Evolutionary conservation across 306 rosid species (phyloP).

Genomic region (Dryas octopetala): DNA sequence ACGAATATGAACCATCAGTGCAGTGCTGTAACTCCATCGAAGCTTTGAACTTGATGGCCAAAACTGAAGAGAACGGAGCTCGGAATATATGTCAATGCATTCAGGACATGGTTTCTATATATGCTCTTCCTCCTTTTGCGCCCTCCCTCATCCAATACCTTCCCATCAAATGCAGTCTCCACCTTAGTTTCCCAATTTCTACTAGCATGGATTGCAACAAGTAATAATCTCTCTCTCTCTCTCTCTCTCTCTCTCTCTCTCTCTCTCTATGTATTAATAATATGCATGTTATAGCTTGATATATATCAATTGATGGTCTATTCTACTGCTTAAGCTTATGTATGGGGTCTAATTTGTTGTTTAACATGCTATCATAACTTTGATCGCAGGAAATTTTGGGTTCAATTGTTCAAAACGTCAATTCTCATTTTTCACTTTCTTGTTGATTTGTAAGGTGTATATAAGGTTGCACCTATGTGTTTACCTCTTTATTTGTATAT

Average conservation of each 20-base stretch:
- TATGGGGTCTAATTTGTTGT: too few species aligned
- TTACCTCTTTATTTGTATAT: too few species aligned
- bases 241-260: background rate
- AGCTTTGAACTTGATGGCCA: background rate
- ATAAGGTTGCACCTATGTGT: too few species aligned
- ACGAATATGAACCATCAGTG: background rate
- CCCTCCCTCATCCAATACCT: conserved; percentile 5
- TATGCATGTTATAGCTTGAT: too few species aligned
- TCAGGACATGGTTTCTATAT: background rate
- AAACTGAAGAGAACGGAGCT: background rate
- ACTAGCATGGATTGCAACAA: conserved; percentile 11
- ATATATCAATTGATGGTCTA: too few species aligned
- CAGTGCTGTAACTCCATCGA: background rate
- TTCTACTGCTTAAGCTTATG: too few species aligned
- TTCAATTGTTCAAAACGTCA: too few species aligned
- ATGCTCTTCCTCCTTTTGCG: background rate
- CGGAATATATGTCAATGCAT: background rate
- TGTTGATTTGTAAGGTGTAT: too few species aligned
- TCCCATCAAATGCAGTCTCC: background rate
- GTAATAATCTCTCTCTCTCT: conserved; percentile 8
- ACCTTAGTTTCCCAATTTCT: conserved; percentile 13
- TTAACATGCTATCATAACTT: too few species aligned
- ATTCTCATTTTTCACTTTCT: too few species aligned
- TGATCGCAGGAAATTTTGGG: too few species aligned
- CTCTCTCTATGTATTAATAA: too few species aligned